Conservation (phyloP, 2,329 filamentous ascomycete species). For the Alternaria triticimaculans region DNA sequence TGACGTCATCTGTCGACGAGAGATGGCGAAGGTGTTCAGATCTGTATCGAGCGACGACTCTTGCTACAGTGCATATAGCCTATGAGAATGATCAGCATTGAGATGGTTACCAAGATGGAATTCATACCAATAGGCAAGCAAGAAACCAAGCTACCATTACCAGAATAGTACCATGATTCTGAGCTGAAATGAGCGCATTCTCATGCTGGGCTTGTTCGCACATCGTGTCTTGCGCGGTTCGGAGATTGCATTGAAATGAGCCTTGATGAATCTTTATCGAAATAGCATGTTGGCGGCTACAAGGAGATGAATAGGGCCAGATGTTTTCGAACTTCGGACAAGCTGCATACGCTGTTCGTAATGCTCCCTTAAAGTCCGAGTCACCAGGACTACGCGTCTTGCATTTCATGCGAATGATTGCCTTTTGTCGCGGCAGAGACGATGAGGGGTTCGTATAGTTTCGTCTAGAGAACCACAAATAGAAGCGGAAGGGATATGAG, state of each 20-base stretch:
- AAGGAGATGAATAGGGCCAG: conserved; percentile 14
- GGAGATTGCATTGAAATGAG: conserved; percentile 29
- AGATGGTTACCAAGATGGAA: neutral
- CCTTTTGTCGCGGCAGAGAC: conserved; percentile 13
- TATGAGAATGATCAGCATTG: conserved; percentile 12
- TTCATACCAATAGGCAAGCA: conserved; percentile 29
- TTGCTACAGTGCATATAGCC: conserved; percentile 25
- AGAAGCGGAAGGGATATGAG: conserved; percentile 16
- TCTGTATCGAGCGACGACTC: conserved; percentile 25
- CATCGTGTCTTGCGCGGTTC: conserved; percentile 17
- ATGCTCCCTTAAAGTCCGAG: conserved; percentile 20
- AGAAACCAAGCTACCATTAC: conserved; percentile 37
- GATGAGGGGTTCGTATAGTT: conserved; percentile 10
- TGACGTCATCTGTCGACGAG: conserved; percentile 25
- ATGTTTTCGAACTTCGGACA: conserved; percentile 15
- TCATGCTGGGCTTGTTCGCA: conserved; percentile 16
- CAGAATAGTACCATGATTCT: conserved; percentile 34
- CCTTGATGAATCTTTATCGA: conserved; percentile 24
- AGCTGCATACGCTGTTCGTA: conserved; percentile 17
- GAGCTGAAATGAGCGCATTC: conserved; percentile 30
- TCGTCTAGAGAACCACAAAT: conserved; percentile 21
- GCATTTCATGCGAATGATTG: conserved; percentile 20
- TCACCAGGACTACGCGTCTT: conserved; percentile 14
- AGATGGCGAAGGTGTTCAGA: conserved; percentile 16
- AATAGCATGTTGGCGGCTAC: conserved; percentile 12